phyloP scores from a whole-genome alignment of 257 asterid species.

The Nicotiana knightiana region DNA sequence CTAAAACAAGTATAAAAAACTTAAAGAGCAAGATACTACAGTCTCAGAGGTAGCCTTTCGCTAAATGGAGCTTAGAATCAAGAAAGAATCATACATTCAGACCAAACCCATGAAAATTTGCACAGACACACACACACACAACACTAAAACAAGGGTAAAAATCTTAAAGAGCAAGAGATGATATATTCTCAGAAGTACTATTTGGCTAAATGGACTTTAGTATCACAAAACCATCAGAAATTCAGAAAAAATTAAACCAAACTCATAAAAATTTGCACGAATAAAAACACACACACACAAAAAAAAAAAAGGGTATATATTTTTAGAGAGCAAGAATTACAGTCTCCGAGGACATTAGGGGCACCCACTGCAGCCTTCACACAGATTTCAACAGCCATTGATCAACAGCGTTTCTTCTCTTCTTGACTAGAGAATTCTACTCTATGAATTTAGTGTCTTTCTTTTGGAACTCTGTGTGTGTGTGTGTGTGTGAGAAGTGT shows the following conservation, averaged over 20 bases:
- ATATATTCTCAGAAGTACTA: constrained; percentile 33
- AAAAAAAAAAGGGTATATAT: background rate
- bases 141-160: background rate
- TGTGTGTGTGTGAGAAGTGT: too few relatives aligned
- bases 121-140: too few relatives aligned
- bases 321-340: constrained; percentile 23
- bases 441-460: background rate
- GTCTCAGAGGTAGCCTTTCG: too few relatives aligned
- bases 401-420: background rate
- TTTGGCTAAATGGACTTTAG: constrained; percentile 65
- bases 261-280: background rate
- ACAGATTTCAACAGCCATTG: constrained; percentile 68
- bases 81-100: too few relatives aligned
- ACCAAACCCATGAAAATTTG: too few relatives aligned
- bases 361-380: constrained; percentile 73
- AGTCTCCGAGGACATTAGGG: constrained; percentile 62
- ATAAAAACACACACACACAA: background rate
- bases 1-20: too few relatives aligned
- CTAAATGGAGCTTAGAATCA: background rate
- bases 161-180: background rate
- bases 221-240: background rate
- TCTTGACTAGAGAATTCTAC: background rate
- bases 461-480: too few relatives aligned
- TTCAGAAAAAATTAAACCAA: background rate
- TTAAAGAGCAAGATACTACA: background rate